Evolutionary conservation across 2,329 filamentous ascomycete species (phyloP).

Genomic region (Dryadomyces quercus-mongolicae): DNA sequence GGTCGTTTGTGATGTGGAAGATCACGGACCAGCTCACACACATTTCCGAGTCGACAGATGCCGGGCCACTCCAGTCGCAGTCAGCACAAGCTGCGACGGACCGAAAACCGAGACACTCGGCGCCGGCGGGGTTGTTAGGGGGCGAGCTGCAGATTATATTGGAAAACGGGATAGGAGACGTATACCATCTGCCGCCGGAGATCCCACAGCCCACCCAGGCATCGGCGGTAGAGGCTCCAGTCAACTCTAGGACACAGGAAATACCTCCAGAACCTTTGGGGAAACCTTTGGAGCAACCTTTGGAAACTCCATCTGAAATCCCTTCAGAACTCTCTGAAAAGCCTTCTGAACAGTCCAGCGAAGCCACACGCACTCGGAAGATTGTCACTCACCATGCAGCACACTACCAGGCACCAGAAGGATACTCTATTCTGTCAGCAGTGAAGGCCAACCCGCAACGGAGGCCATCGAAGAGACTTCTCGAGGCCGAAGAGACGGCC

Average conservation of each 20-base stretch:
- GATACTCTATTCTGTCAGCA: constrained; percentile 33
- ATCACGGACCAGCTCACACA: constrained; percentile 26
- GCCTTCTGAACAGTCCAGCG: too few species aligned
- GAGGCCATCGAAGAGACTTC: constrained; percentile 7
- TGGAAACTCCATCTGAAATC: too few species aligned
- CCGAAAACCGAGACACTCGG: constrained; percentile 8
- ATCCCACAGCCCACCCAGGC: too few species aligned
- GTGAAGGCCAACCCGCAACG: constrained; percentile 31
- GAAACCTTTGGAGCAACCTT: too few species aligned
- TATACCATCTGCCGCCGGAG: background rate
- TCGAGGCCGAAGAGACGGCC: constrained; percentile 3
- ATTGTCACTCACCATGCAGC: too few species aligned
- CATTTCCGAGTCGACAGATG: background rate
- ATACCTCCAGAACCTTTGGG: too few species aligned
- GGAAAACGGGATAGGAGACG: background rate
- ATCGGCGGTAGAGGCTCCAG: too few species aligned
- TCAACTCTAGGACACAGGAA: too few species aligned
- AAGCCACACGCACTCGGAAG: too few species aligned
- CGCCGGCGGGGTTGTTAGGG: constrained; percentile 5
- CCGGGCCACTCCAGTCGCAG: too few species aligned
- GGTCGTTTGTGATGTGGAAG: constrained; percentile 30
- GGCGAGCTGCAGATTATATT: background rate
- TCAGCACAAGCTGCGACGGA: background rate
- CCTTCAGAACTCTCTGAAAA: too few species aligned
- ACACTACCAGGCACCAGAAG: background rate